Evolutionary conservation across 352 stramenopile species (phyloP).

Genomic region (Pythium phragmitis): DNA sequence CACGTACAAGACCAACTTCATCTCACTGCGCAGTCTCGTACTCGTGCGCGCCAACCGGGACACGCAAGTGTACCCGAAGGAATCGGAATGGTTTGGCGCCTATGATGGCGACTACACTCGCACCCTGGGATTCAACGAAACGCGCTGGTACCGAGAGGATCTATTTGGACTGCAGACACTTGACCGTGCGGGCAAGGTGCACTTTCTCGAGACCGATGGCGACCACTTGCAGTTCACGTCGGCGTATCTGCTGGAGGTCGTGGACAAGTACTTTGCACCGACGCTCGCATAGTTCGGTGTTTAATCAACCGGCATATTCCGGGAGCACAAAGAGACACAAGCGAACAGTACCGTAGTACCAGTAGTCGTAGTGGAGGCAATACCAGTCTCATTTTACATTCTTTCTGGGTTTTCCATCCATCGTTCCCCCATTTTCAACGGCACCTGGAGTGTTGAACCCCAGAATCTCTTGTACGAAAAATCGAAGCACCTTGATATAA

Average conservation of each 20-base stretch:
- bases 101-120: constrained; percentile 76
- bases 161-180: constrained; percentile 91
- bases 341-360: background rate
- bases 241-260: constrained; percentile 77
- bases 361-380: too few relatives aligned
- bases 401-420: constrained; percentile 14
- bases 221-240: constrained; percentile 91
- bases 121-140: constrained; percentile 90
- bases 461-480: constrained; percentile 14
- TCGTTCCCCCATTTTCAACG: background rate
- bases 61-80: constrained; percentile 88
- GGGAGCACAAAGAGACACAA: too few relatives aligned
- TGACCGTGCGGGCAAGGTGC: constrained; percentile 83
- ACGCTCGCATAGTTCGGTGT: constrained; percentile 9
- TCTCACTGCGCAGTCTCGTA: constrained; percentile 81
- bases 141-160: constrained; percentile 90
- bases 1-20: constrained; percentile 90
- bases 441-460: constrained; percentile 24
- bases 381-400: background rate
- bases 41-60: constrained; percentile 89
- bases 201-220: constrained; percentile 87
- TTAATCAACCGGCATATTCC: too few relatives aligned
- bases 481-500: constrained; percentile 17
- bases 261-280: constrained; percentile 76
- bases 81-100: constrained; percentile 86